Percentiles rank a stretch among this genome's conserved stretches.
phyloP scores from a whole-genome alignment of 2,329 filamentous ascomycete species.

The Aspergillus spinulosporus region DNA sequence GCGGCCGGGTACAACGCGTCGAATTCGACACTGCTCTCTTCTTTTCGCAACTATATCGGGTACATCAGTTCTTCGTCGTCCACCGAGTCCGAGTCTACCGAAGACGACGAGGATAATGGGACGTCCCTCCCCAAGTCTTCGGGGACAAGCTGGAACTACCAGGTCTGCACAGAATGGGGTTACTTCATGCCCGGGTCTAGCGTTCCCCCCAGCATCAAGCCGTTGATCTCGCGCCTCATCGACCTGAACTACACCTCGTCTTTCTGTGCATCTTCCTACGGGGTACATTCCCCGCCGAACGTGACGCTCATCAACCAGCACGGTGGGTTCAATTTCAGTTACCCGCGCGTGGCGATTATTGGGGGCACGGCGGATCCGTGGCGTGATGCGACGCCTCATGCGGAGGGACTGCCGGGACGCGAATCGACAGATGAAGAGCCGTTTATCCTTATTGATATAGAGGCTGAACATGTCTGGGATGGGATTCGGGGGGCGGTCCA shows the following conservation, averaged over 20 bases:
- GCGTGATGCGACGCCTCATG: constrained; percentile 71
- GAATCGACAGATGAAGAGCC: constrained; percentile 65
- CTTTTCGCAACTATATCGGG: constrained; percentile 59
- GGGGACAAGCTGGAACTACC: constrained; percentile 59
- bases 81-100: not conserved
- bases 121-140: constrained; percentile 12
- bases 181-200: constrained; percentile 73
- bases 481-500: constrained; percentile 64
- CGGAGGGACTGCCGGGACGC: constrained; percentile 59
- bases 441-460: constrained; percentile 63
- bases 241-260: constrained; percentile 62
- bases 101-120: not conserved
- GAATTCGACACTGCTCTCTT: constrained; percentile 50
- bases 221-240: constrained; percentile 70
- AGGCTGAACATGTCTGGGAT: constrained; percentile 24
- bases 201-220: constrained; percentile 62
- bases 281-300: constrained; percentile 64
- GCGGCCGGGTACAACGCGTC: constrained; percentile 18
- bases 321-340: constrained; percentile 71
- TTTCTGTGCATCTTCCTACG: constrained; percentile 68
- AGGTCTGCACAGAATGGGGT: constrained; percentile 67
- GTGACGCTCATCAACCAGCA: constrained; percentile 71
- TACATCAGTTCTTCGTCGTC: constrained; percentile 46
- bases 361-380: constrained; percentile 80
- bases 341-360: constrained; percentile 72